Base-by-base conservation (phyloP, 2,329 filamentous ascomycete genomes). In the Neofusicoccum ribis region DNA sequence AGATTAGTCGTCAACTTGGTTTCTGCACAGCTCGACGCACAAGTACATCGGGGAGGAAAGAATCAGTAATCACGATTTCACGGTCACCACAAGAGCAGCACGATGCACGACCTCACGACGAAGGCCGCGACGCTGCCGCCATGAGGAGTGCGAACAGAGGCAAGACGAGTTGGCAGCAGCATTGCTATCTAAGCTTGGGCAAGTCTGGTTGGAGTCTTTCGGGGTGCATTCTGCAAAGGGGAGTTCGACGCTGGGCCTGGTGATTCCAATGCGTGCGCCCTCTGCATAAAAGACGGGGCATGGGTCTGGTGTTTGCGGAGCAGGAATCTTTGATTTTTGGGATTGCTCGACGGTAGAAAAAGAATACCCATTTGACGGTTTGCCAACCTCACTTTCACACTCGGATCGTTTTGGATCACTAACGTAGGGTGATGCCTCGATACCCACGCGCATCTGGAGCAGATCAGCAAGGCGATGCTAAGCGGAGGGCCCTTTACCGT, bases 351-450 rank as follows among this genome's bases (percentile, higher is more conserved):
- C 43, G 56, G 41, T 60, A 60, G 56, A 60, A 46, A 59, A 47
- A 52, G 31, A 52, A 60, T 43, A 46, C 27, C 52, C 56, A 27
- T 46, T 47, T 34, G n/a, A 59, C 46, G 56, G 56, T 47, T 60
- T 43, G 56, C 41, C 41, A 37, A 11, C 41, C 23, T 46, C 52
- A 44, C 6, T 17, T 44, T 46, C n/a, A 58, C 37, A 20, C 37
- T 17, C 27, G 27, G 6, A 12, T 44, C 3, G 5, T 47, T 60
- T 36, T 11, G 50, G 12, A 34, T 12, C 11, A 37, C 41, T 47
- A 27, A 37, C 27, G 23, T 47, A 60, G 56, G 27, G 20, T 17
- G 36, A 36, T 17, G 36, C 4, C 41, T 6, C 41, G 41, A 20
- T 36, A 31, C 23, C 11, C 11, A 15, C 27, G 6, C 36, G 11